phyloP scores from a whole-genome alignment of 805 yeast species.

The Sungouiella blattae region DNA sequence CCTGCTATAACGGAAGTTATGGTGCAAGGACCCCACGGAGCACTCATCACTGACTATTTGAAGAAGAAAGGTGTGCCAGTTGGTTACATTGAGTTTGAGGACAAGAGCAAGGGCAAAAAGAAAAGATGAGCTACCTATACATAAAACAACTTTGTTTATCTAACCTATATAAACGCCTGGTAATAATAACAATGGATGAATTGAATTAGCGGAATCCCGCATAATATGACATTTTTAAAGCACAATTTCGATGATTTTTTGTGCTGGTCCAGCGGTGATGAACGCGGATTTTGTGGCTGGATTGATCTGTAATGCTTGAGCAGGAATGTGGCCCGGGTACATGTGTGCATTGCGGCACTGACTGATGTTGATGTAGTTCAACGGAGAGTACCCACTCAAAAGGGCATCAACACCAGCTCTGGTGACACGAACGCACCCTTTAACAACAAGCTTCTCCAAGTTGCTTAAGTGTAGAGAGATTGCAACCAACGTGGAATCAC shows the following conservation, averaged over 20 bases:
- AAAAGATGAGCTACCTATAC: constrained; percentile 20
- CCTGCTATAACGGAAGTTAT: constrained; percentile 63
- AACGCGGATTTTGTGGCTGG: constrained; percentile 55
- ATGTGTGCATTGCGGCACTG: constrained; percentile 70
- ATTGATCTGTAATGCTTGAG: constrained; percentile 48
- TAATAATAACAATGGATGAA: too few species aligned
- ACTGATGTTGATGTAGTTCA: constrained; percentile 55
- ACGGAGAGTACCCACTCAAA: constrained; percentile 50
- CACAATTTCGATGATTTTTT: constrained; percentile 56
- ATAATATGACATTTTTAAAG: constrained; percentile 25
- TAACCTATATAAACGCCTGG: too few species aligned
- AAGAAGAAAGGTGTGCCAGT: constrained; percentile 59
- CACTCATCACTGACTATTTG: constrained; percentile 55
- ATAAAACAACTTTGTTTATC: too few species aligned
- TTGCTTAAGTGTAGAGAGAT: constrained; percentile 52
- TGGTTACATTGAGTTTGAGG: constrained; percentile 62
- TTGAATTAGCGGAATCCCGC: too few species aligned
- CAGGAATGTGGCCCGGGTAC: constrained; percentile 59
- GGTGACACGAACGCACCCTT: constrained; percentile 75
- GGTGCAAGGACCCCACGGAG: constrained; percentile 89
- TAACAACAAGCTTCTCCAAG: constrained; percentile 48
- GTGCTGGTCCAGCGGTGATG: constrained; percentile 51
- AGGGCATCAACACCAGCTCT: constrained; percentile 72
- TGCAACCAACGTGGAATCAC: constrained; percentile 63
- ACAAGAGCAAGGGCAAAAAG: constrained; percentile 56